These are phyloP conservation scores for Cladosporium sp. DNA, from an alignment of 2,329 filamentous ascomycete genomes.

Conservation along the genomic window DNA sequence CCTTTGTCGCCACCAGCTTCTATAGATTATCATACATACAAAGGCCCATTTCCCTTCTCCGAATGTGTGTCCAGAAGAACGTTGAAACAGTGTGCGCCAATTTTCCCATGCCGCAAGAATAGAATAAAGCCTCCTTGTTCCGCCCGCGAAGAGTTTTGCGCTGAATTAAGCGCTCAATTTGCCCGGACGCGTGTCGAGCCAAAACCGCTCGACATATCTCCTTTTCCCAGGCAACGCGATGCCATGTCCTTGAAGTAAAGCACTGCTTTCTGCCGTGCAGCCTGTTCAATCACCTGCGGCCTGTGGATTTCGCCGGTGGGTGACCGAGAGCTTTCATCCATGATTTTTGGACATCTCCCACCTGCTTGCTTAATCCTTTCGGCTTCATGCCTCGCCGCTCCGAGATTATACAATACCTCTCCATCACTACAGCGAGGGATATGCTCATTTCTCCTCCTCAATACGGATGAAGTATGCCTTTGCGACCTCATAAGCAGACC, in stretches of 20 bases:
- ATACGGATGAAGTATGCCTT: conserved; percentile 60
- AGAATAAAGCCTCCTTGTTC: neutral
- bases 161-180: neutral
- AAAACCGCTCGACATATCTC: neutral
- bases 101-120: conserved; percentile 4
- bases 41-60: neutral
- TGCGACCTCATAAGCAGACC: conserved; percentile 71
- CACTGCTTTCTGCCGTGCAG: neutral
- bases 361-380: neutral
- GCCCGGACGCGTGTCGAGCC: neutral
- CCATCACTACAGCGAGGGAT: neutral
- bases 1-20: neutral
- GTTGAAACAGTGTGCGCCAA: neutral
- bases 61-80: neutral
- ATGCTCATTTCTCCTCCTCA: conserved; percentile 28
- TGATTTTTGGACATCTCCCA: neutral
- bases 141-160: neutral
- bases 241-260: neutral
- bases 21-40: conserved; percentile 14
- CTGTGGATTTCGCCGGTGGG: neutral
- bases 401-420: neutral
- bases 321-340: neutral
- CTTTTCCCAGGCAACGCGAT: neutral
- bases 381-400: neutral
- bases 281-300: neutral